Conservation (phyloP, 768 basidiomycete genomes). For the Russula foetens region DNA sequence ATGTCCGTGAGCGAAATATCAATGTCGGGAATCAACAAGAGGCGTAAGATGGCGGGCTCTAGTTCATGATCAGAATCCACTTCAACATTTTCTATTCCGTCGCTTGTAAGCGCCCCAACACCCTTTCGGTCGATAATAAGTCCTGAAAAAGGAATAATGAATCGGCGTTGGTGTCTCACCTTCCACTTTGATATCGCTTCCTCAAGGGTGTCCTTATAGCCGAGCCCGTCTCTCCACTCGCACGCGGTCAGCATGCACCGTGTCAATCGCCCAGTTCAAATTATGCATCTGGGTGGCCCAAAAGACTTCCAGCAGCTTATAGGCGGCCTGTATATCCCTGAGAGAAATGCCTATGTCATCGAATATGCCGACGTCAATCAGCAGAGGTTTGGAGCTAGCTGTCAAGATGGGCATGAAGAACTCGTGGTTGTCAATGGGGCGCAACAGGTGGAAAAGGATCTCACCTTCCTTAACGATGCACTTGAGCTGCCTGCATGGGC, state of each 20-base stretch:
- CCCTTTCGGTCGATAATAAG: neutral
- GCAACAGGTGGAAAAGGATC: no score
- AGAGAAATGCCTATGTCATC: neutral
- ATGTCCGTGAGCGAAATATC: no score
- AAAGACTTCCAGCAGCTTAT: neutral
- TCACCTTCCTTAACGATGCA: neutral
- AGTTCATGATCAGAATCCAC: neutral
- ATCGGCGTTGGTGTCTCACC: neutral
- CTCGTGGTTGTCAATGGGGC: no score
- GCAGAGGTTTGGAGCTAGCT: neutral
- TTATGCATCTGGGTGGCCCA: neutral
- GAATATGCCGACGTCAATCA: neutral
- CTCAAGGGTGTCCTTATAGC: neutral
- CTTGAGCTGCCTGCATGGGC: neutral
- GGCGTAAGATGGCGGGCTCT: no score
- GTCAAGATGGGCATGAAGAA: neutral
- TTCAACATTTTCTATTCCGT: neutral
- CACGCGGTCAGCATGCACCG: neutral
- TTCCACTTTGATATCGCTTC: neutral
- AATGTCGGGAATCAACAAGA: neutral
- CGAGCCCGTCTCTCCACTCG: neutral
- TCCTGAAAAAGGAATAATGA: neutral
- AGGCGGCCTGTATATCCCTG: neutral
- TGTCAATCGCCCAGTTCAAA: neutral
- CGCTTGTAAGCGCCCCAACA: neutral